phyloP scores from a whole-genome alignment of 2,329 filamentous ascomycete species.

The Graphilbum sp. region DNA sequence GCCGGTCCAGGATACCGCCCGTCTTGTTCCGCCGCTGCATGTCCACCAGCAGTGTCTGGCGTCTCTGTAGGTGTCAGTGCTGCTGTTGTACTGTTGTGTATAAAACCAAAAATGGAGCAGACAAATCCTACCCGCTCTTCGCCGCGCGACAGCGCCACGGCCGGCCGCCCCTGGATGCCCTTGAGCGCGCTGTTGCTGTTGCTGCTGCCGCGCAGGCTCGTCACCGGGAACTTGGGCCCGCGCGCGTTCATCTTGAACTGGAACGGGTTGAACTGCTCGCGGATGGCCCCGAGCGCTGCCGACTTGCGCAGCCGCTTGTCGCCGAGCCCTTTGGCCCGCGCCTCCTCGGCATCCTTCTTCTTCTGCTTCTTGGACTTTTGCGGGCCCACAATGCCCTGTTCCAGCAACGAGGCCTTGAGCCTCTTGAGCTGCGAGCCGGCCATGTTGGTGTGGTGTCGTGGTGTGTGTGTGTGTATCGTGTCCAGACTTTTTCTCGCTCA shows the following conservation, averaged over 20 bases:
- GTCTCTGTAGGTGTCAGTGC: no score
- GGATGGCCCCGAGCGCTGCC: constrained; percentile 67
- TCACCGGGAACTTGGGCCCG: constrained; percentile 73
- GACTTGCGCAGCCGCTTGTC: constrained; percentile 64
- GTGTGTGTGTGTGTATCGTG: background rate
- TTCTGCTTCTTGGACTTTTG: constrained; percentile 94
- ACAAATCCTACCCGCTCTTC: constrained; percentile 85
- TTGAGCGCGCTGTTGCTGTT: constrained; percentile 35
- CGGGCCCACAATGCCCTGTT: constrained; percentile 78
- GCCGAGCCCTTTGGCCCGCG: constrained; percentile 34
- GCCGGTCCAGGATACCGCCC: constrained; percentile 78
- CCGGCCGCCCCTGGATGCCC: constrained; percentile 56
- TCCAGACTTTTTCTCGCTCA: background rate
- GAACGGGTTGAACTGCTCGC: constrained; percentile 96
- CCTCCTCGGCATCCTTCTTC: constrained; percentile 53
- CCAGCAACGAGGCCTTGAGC: constrained; percentile 76
- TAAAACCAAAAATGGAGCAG: no score
- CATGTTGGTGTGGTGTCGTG: constrained; percentile 36
- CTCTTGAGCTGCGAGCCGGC: constrained; percentile 92
- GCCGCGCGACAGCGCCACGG: constrained; percentile 67
- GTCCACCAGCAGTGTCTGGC: constrained; percentile 72
- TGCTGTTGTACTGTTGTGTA: no score
- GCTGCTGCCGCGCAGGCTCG: constrained; percentile 43
- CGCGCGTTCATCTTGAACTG: constrained; percentile 70
- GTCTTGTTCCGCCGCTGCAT: constrained; percentile 82